phyloP scores from a whole-genome alignment of 2,329 filamentous ascomycete species.

The Tolypocladium tropicale region DNA sequence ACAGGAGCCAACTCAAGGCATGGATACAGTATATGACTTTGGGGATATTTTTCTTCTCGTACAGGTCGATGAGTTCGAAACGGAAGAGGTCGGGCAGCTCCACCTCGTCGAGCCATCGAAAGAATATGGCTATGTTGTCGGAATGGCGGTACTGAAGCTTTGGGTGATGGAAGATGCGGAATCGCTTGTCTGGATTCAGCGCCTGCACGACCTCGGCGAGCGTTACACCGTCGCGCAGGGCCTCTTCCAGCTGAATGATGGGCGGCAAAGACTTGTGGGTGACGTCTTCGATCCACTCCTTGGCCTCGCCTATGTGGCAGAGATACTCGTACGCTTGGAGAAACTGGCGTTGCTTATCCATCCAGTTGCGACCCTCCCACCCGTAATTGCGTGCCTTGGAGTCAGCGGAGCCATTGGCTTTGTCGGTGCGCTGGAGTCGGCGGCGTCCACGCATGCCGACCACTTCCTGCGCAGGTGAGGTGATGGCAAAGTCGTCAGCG shows the following conservation, averaged over 20 bases:
- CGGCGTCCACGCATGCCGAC: conserved; percentile 77
- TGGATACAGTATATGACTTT: conserved; percentile 99
- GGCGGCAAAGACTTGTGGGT: conserved; percentile 78
- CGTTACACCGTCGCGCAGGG: conserved; percentile 83
- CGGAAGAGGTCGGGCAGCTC: conserved; percentile 91
- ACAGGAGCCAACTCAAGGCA: conserved; percentile 93
- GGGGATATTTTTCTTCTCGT: conserved; percentile 99
- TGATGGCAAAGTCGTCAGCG: conserved; percentile 72
- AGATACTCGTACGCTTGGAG: conserved; percentile 96
- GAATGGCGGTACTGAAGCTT: conserved; percentile 91
- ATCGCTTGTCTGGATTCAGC: conserved; percentile 64
- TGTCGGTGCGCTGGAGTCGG: conserved; percentile 64
- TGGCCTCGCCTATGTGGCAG: conserved; percentile 96
- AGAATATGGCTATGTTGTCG: conserved; percentile 96
- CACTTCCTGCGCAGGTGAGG: conserved; percentile 71
- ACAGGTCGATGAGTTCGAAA: conserved; percentile 93
- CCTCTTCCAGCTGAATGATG: conserved; percentile 89
- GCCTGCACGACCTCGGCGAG: conserved; percentile 89
- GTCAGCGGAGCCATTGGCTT: conserved; percentile 33
- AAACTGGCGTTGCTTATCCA: conserved; percentile 97
- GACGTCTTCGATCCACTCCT: conserved; percentile 96
- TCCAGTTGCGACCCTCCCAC: conserved; percentile 87
- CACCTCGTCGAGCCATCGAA: conserved; percentile 83
- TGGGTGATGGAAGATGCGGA: conserved; percentile 75
- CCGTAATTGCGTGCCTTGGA: conserved; percentile 46